Evolutionary conservation across 345 rosid species (phyloP), one percentile per base, ranked within the genome.

Genomic region (Dimocarpus longan): DNA sequence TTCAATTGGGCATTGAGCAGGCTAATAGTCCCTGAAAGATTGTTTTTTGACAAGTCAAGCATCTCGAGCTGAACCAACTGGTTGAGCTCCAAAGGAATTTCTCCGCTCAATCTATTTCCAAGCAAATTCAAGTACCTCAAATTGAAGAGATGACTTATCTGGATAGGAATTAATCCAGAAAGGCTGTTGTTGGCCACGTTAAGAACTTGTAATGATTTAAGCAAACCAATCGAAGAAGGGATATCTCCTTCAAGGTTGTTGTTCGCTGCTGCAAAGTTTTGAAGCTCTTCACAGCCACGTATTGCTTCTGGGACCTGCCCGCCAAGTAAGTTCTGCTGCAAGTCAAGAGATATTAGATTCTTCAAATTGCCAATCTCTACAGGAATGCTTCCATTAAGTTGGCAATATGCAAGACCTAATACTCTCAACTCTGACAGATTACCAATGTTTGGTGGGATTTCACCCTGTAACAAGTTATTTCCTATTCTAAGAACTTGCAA

Each of bases 141-240:
- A 79, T 68, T 79, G 40, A 90, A 79, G 75, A 95, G 87, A 66
- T 72, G 84, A 42, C 95, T 81, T 77, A 95, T 77, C 79, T 90
- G 90, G 8, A 80, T 73, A 50, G 98, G 98, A 68, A 95, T 80
- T 48, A 83, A 66, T 5, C 98, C 92, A 2, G 95, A 83, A 68
- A 95, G 81, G 78, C 89, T 87, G 91, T 93, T 95, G 75, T 91
- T 90, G 15, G 87, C 95, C 88, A 93, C 70, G 83, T 92, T 93
- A 74, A 95, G 72, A 72, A 70, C 80, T 57, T 84, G 88, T 63
- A 95, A 88, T 10, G 85, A 83, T 74, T 68, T 77, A 46, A 95
- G 89, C 76, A 60, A 86, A 75, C 92, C 91, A 44, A 91, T 54
- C 42, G 89, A 87, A 66, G 88, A 57, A 66, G 91, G 93, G 69